Percentiles rank a stretch among this genome's conserved stretches.
phyloP scores from a whole-genome alignment of 2,329 filamentous ascomycete genomes.

The Plenodomus lindquistii region DNA sequence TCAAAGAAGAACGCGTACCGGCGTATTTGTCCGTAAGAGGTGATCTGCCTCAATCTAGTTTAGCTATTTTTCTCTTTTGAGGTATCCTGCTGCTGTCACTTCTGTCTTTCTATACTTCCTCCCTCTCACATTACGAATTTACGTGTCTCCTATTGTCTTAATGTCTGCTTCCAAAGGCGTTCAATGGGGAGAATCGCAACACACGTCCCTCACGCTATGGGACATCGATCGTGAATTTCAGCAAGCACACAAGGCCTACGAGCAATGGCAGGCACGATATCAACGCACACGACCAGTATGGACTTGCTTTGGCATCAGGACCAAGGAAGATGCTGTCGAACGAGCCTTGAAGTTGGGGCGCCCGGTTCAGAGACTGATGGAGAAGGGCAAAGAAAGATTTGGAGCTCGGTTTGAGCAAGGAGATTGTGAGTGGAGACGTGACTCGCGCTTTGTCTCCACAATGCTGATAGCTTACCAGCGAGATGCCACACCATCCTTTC shows the following conservation, averaged over 20 bases:
- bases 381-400: slow-evolving; percentile 31
- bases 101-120: slow-evolving; percentile 1
- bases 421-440: slow-evolving; percentile 26
- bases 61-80: slow-evolving; percentile 8
- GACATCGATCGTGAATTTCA: slow-evolving; percentile 44
- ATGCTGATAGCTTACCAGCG: slow-evolving; percentile 26
- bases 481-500: slow-evolving; percentile 37
- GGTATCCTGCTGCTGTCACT: slow-evolving; percentile 3
- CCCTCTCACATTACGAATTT: slow-evolving; percentile 2
- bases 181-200: slow-evolving; percentile 34
- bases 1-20: slow-evolving; percentile 10
- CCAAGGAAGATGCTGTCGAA: slow-evolving; percentile 30
- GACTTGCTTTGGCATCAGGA: slow-evolving; percentile 29
- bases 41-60: slow-evolving; percentile 9
- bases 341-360: slow-evolving; percentile 34
- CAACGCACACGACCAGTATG: slow-evolving; percentile 26
- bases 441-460: background rate
- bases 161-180: slow-evolving; percentile 16
- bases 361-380: slow-evolving; percentile 29
- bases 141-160: slow-evolving; percentile 8
- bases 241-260: slow-evolving; percentile 37
- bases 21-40: slow-evolving; percentile 7
- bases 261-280: slow-evolving; percentile 31
- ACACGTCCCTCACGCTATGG: slow-evolving; percentile 38
- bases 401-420: slow-evolving; percentile 38